phyloP scores from a whole-genome alignment of 1,139 yeast species.

The Scheffersomyces illinoinensis region DNA sequence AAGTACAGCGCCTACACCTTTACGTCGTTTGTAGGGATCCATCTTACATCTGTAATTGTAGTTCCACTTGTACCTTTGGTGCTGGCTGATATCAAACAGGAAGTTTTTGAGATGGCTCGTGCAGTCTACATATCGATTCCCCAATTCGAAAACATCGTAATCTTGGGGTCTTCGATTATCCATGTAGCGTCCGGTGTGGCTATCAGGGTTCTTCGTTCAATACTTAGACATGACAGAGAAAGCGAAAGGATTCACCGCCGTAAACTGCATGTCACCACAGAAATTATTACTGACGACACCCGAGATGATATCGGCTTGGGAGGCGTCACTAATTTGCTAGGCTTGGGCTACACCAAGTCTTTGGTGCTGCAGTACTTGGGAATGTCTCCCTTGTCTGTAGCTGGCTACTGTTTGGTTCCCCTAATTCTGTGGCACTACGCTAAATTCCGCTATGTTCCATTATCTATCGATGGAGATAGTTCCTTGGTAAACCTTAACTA shows the following conservation, averaged over 20 bases:
- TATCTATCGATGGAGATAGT: slow-evolving; percentile 62
- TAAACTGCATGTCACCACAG: slow-evolving; percentile 3
- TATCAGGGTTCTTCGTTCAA: slow-evolving; percentile 33
- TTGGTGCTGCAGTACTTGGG: slow-evolving; percentile 35
- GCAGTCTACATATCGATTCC: slow-evolving; percentile 58
- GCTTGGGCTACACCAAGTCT: slow-evolving; percentile 54
- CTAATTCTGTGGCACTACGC: slow-evolving; percentile 48
- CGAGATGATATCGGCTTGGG: slow-evolving; percentile 58
- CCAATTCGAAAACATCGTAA: slow-evolving; percentile 46
- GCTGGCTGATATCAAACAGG: slow-evolving; percentile 48
- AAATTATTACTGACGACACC: slow-evolving; percentile 24
- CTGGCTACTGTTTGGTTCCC: slow-evolving; percentile 59
- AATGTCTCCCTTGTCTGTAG: slow-evolving; percentile 51
- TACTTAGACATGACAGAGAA: slow-evolving; percentile 3
- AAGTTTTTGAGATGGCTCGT: slow-evolving; percentile 60
- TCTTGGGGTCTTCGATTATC: slow-evolving; percentile 46
- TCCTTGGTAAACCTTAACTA: slow-evolving; percentile 56
- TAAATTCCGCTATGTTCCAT: slow-evolving; percentile 53
- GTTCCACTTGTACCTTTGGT: slow-evolving; percentile 49
- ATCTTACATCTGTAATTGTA: slow-evolving; percentile 54
- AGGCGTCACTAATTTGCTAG: slow-evolving; percentile 55
- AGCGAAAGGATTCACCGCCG: slow-evolving; percentile 4
- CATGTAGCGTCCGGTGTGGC: slow-evolving; percentile 60
- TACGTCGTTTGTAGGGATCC: slow-evolving; percentile 58
- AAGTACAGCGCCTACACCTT: slow-evolving; percentile 66